A percentile compares a stretch with the other conserved stretches of the same genome.
phyloP scores from a whole-genome alignment of 2,329 filamentous ascomycete species.

The Sordariomycetes sp. region DNA sequence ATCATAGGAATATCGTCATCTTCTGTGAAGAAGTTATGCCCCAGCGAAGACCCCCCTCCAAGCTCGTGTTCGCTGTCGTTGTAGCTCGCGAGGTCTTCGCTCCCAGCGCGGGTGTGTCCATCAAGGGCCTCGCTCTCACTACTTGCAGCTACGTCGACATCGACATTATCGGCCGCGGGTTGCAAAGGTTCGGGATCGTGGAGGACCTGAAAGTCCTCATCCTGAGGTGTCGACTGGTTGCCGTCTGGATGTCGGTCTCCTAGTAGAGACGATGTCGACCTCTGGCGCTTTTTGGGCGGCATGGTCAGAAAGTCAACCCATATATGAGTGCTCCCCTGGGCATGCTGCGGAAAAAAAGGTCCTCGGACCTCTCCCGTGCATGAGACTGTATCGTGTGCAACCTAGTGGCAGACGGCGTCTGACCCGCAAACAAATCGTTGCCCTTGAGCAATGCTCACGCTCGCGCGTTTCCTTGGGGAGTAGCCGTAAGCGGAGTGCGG shows the following conservation, averaged over 20 bases:
- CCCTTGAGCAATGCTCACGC: no score
- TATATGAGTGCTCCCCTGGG: background rate
- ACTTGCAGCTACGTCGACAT: background rate
- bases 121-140: no score
- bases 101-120: no score
- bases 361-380: background rate
- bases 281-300: slow-evolving; percentile 13
- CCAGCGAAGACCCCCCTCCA: no score
- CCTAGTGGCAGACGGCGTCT: no score
- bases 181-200: background rate
- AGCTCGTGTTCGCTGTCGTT: slow-evolving; percentile 3
- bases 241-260: slow-evolving; percentile 10
- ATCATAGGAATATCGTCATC: background rate
- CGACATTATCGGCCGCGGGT: background rate
- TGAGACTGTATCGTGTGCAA: no score
- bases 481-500: no score
- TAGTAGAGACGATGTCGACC: slow-evolving; percentile 8
- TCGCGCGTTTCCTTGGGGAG: no score
- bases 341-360: background rate
- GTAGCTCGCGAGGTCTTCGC: no score
- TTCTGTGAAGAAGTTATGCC: no score
- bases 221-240: slow-evolving; percentile 8
- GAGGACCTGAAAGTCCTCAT: slow-evolving; percentile 11
- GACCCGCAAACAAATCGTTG: no score
- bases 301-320: background rate